phyloP scores from a whole-genome alignment of 208 protist genomes.

The Zelonia costaricensis region DNA sequence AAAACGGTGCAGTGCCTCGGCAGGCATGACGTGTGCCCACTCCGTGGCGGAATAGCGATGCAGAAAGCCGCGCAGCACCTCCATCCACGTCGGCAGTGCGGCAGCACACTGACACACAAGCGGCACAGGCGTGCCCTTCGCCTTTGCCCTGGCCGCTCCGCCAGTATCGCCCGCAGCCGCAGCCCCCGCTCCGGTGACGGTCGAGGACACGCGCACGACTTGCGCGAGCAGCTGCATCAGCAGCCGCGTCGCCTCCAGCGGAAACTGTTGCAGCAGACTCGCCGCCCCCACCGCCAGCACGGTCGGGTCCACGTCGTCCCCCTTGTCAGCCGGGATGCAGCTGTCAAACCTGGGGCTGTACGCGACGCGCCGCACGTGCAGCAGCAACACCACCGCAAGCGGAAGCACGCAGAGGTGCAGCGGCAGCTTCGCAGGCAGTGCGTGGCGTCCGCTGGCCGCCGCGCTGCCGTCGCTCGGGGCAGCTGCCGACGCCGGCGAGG shows the following conservation, averaged over 20 bases:
- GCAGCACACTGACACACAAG: slow-evolving; percentile 16
- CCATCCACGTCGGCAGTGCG: slow-evolving; percentile 23
- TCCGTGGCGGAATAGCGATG: slow-evolving; percentile 8
- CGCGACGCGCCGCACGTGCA: slow-evolving; percentile 47
- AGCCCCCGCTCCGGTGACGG: neutral
- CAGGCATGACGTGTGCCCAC: neutral
- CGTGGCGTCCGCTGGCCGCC: too few relatives aligned
- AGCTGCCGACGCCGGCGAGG: too few relatives aligned
- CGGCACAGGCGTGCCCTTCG: slow-evolving; percentile 4
- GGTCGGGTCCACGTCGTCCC: slow-evolving; percentile 77
- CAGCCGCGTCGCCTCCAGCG: slow-evolving; percentile 70
- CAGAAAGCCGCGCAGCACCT: slow-evolving; percentile 20
- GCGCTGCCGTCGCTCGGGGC: too few relatives aligned
- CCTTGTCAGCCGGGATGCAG: slow-evolving; percentile 47
- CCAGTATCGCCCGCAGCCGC: neutral
- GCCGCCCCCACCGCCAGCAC: slow-evolving; percentile 89
- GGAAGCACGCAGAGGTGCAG: slow-evolving; percentile 81
- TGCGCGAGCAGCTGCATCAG: slow-evolving; percentile 90
- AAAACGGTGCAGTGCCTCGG: neutral
- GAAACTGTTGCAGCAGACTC: slow-evolving; percentile 94
- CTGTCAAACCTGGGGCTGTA: slow-evolving; percentile 63
- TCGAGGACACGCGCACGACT: slow-evolving; percentile 36
- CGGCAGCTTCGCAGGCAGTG: slow-evolving; percentile 45
- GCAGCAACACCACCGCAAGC: slow-evolving; percentile 74
- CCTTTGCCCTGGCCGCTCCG: neutral